phyloP scores from a whole-genome alignment of 2,329 filamentous ascomycete species.

The Celoporthe dispersa region DNA sequence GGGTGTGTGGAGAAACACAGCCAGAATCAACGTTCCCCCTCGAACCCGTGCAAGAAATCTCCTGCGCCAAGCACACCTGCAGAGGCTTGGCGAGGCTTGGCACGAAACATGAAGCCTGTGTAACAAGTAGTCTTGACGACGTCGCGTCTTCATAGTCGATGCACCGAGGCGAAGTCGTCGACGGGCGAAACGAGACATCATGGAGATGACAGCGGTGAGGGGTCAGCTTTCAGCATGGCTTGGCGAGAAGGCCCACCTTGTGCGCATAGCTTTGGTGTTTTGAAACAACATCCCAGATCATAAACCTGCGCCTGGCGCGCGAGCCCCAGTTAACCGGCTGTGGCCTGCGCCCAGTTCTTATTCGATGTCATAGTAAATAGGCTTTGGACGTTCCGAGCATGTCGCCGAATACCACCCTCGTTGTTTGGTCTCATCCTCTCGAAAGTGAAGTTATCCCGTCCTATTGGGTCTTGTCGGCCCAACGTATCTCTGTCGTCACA shows the following conservation, averaged over 20 bases:
- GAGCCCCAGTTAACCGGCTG: neutral
- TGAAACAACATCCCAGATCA: neutral
- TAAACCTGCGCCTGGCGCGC: neutral
- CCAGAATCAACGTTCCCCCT: neutral
- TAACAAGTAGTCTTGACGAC: neutral
- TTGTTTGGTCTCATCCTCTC: neutral
- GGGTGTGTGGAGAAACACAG: neutral
- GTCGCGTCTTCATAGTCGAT: neutral
- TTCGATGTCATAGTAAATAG: neutral
- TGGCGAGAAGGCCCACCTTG: neutral
- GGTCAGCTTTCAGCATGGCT: neutral
- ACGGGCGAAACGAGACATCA: neutral
- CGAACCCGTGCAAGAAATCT: neutral
- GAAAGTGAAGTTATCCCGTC: neutral
- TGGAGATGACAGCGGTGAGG: neutral
- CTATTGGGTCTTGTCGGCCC: neutral
- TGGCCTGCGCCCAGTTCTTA: neutral
- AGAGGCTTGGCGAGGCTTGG: neutral
- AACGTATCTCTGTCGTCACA: neutral
- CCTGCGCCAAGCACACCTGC: neutral
- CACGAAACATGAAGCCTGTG: neutral
- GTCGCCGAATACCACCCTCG: conserved; percentile 5
- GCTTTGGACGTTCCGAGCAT: neutral
- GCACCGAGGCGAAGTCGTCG: neutral
- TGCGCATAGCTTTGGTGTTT: too few species aligned